Evolutionary conservation across 805 yeast species (phyloP).

Genomic region (Cyberlindnera bimundalis): DNA sequence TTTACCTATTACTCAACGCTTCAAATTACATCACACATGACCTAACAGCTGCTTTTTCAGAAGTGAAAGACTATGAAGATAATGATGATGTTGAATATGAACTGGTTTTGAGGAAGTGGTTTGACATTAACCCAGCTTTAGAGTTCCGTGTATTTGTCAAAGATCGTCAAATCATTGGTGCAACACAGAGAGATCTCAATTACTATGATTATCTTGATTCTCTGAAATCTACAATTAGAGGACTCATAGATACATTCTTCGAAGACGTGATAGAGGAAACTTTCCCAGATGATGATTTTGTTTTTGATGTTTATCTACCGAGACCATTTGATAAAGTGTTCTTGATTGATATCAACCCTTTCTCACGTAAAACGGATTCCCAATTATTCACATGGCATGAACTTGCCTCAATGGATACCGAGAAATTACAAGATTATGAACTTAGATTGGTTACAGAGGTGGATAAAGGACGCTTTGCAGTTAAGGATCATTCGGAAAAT

Average conservation of each 20-base stretch:
- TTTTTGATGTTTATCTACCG: constrained; percentile 82
- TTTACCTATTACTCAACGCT: constrained; percentile 77
- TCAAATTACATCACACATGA: constrained; percentile 89
- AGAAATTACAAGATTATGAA: constrained; percentile 37
- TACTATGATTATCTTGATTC: constrained; percentile 67
- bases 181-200: constrained; percentile 84
- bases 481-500: constrained; percentile 82
- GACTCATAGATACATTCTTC: constrained; percentile 53
- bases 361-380: constrained; percentile 72
- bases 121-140: constrained; percentile 76
- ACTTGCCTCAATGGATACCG: constrained; percentile 36
- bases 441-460: constrained; percentile 66
- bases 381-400: constrained; percentile 85
- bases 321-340: constrained; percentile 62
- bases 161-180: constrained; percentile 60
- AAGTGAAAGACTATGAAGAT: constrained; percentile 33
- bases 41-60: constrained; percentile 65
- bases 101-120: constrained; percentile 80
- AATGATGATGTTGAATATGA: constrained; percentile 38
- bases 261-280: constrained; percentile 41
- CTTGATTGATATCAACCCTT: constrained; percentile 86
- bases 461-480: constrained; percentile 71
- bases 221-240: constrained; percentile 44
- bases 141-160: constrained; percentile 88
- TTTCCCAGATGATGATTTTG: constrained; percentile 55